Evolutionary conservation across 805 yeast genomes (phyloP).

Genomic region (Yarrowia hollandica): DNA sequence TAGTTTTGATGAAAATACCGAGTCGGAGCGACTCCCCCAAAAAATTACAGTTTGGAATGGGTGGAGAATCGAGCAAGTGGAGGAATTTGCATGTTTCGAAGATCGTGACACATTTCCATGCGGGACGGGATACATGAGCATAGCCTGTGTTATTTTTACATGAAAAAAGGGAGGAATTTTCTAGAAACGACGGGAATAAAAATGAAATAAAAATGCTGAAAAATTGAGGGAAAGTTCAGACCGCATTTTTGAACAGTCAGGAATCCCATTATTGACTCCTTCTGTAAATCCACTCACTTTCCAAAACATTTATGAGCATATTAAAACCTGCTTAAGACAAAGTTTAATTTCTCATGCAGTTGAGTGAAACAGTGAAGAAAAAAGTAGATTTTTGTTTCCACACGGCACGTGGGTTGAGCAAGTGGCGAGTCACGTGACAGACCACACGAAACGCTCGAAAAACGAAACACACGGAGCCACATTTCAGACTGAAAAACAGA

Average conservation of each 20-base stretch:
- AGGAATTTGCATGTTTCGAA: neutral
- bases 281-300: too few species aligned
- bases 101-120: slow-evolving; percentile 14
- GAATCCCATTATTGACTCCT: too few species aligned
- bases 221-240: neutral
- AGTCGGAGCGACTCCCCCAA: too few species aligned
- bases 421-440: too few species aligned
- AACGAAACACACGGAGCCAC: too few species aligned
- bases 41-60: neutral
- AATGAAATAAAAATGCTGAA: neutral
- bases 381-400: too few species aligned
- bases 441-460: too few species aligned
- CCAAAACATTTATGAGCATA: too few species aligned
- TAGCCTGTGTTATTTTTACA: neutral
- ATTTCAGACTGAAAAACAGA: too few species aligned
- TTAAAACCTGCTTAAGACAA: too few species aligned
- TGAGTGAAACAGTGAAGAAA: neutral
- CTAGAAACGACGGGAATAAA: neutral
- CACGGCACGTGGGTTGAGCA: too few species aligned
- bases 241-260: too few species aligned
- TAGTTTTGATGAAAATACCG: neutral
- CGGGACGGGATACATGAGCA: neutral
- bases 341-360: neutral
- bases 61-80: neutral
- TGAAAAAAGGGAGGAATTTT: neutral